Evolutionary conservation across 345 rosid species (phyloP).

Genomic region (Linum trigynum): DNA sequence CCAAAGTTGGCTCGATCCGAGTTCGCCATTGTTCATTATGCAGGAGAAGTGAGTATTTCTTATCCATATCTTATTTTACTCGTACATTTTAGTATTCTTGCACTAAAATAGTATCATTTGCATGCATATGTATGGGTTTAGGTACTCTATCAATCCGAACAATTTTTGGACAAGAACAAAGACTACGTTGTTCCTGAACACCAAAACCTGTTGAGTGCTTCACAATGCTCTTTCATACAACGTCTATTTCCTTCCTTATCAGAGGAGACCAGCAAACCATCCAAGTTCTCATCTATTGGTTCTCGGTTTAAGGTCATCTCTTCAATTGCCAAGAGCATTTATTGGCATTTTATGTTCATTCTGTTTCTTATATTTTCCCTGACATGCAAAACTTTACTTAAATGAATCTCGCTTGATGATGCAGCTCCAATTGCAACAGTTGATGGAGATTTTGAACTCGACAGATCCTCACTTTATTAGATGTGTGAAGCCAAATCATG

Average conservation of each 20-base stretch:
- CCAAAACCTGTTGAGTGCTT: conserved; percentile 78
- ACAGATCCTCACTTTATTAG: conserved; percentile 88
- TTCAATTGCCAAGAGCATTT: conserved; percentile 4
- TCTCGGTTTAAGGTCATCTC: conserved; percentile 69
- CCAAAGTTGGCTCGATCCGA: conserved; percentile 77
- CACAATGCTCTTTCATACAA: conserved; percentile 61
- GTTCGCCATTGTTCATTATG: conserved; percentile 75
- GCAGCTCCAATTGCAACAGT: conserved; percentile 83
- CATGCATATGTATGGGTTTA: conserved; percentile 28
- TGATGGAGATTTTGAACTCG: conserved; percentile 84
- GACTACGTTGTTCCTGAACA: conserved; percentile 92
- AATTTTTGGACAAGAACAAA: conserved; percentile 90
- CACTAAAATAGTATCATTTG: conserved; percentile 14
- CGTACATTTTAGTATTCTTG: neutral
- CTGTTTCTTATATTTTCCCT: neutral
- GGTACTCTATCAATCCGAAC: conserved; percentile 89
- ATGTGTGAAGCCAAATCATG: conserved; percentile 84
- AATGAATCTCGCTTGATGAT: conserved; percentile 17
- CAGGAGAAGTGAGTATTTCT: conserved; percentile 64
- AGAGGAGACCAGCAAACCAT: conserved; percentile 59
- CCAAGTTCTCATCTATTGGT: conserved; percentile 86
- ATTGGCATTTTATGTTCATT: neutral
- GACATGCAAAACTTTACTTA: neutral
- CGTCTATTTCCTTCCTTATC: conserved; percentile 59
- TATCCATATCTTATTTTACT: conserved; percentile 5